phyloP scores from a whole-genome alignment of 202 grass and related monocot genomes.

The Bolboschoenoplectus hybrid region DNA sequence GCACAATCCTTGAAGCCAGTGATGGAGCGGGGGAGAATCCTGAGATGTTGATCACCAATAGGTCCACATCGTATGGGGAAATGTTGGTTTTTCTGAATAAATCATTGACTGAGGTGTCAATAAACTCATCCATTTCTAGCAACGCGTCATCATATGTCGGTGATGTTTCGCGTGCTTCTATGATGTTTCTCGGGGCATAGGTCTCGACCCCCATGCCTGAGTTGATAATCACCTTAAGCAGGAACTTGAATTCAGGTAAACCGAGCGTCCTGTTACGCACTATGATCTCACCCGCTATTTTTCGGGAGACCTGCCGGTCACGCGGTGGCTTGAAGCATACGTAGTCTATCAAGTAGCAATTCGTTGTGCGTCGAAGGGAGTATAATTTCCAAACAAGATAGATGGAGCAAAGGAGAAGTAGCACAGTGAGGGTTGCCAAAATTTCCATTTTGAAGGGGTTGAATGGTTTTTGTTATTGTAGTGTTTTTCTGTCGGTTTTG shows the following conservation, averaged over 20 bases:
- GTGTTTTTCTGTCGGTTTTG: not conserved
- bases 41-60: conserved; percentile 68
- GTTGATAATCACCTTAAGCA: conserved; percentile 85
- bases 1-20: conserved; percentile 43
- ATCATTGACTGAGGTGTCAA: conserved; percentile 46
- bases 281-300: conserved; percentile 56
- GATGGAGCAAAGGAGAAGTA: conserved; percentile 43
- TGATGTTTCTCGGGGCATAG: conserved; percentile 65
- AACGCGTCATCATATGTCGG: conserved; percentile 50
- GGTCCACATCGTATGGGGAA: conserved; percentile 45
- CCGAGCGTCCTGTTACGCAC: conserved; percentile 64
- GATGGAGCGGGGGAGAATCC: conserved; percentile 66
- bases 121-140: conserved; percentile 66
- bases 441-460: conserved; percentile 45
- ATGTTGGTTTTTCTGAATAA: conserved; percentile 46
- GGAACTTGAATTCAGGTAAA: conserved; percentile 65
- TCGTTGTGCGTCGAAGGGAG: not conserved
- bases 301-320: conserved; percentile 56
- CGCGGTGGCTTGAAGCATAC: conserved; percentile 68
- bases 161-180: conserved; percentile 61
- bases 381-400: conserved; percentile 41
- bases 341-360: conserved; percentile 79
- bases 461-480: not conserved
- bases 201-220: conserved; percentile 89
- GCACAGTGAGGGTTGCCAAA: conserved; percentile 24